Conservation (phyloP, 345 rosid species). For the Linum lewisii region DNA sequence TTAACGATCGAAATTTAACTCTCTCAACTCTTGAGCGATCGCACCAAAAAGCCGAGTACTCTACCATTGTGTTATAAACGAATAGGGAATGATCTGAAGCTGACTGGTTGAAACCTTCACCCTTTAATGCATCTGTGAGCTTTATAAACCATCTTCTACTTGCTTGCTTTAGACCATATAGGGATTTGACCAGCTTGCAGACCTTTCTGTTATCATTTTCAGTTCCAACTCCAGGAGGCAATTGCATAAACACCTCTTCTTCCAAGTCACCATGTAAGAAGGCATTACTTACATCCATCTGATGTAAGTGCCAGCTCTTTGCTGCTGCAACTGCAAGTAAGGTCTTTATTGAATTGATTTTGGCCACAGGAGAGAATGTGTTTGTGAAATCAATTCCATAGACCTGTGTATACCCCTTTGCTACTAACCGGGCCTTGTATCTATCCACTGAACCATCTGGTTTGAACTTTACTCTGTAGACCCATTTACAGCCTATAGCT, state of each 20-base stretch:
- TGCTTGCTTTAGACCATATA: neutral
- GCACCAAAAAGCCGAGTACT: too few species aligned
- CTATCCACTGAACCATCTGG: neutral
- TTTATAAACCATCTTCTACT: neutral
- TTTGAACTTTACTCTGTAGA: too few species aligned
- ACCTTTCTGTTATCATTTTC: too few species aligned
- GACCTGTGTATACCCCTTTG: neutral
- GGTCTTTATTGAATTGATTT: neutral
- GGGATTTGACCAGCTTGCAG: neutral
- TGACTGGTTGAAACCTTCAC: neutral
- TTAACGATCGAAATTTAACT: too few species aligned
- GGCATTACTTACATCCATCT: neutral
- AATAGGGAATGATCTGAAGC: neutral
- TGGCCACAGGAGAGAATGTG: neutral
- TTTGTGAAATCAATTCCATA: neutral
- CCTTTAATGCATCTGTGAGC: neutral
- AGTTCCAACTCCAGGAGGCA: too few species aligned
- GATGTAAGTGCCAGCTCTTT: neutral
- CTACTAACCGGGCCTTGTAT: neutral
- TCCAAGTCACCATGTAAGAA: neutral
- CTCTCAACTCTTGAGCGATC: too few species aligned
- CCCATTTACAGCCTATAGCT: neutral
- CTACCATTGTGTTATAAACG: too few species aligned
- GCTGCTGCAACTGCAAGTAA: neutral
- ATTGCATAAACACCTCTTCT: neutral